Evolutionary conservation across 495 filamentous ascomycete genomes (phyloP), one percentile per base, ranked within the genome.

Genomic region (Endocarpon pusillum): DNA sequence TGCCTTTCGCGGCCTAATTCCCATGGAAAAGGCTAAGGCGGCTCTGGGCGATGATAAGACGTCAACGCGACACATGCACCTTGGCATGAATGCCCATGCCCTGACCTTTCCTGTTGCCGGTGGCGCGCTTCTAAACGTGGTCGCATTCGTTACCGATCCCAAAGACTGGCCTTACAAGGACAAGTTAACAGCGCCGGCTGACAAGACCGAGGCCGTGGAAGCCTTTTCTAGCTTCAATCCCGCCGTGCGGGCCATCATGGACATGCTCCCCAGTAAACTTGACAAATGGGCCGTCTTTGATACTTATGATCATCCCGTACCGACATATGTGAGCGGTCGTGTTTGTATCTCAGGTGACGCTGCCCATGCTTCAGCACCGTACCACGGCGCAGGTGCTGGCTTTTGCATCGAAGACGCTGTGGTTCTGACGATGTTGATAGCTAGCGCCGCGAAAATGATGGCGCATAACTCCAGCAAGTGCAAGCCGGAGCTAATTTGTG

Each of bases 261-360:
- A 56, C 0, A 40, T 69, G 8, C 38, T 71, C 7, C 53, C 58
- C 0, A 55, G 58, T 1, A 26, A 53, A 30, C 44, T 68, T 30
- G 61, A 69, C 35, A 64, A 64, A 36, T 71, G 67, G 67, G 67
- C 46, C 0, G 53, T 73, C 4, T 73, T 72, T 34, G 69, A 73
- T 36, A 58, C 56, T 44, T 44, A 37, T 1, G 55, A 64, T 3
- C 37, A 56, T 11, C 67, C 66, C 1, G 55, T 52, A 0, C 46
- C 53, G 3, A 21, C 30, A 1, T 73, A 66, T 36, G 16, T 40
- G 14, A 31, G 31, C 1, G 64, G 59, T 0, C 39, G 49, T 10
- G 42, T 69, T 1, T 61, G 58, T 24, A 28, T 71, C 16, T 62
- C 65, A 0, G 66, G 67, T 0, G 66, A 71, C 27, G 59, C 60